A percentile compares a stretch with the other conserved stretches of the same genome.
phyloP scores from a whole-genome alignment of 2,329 filamentous ascomycete species.

The Paracoccidioides brasiliensis region DNA sequence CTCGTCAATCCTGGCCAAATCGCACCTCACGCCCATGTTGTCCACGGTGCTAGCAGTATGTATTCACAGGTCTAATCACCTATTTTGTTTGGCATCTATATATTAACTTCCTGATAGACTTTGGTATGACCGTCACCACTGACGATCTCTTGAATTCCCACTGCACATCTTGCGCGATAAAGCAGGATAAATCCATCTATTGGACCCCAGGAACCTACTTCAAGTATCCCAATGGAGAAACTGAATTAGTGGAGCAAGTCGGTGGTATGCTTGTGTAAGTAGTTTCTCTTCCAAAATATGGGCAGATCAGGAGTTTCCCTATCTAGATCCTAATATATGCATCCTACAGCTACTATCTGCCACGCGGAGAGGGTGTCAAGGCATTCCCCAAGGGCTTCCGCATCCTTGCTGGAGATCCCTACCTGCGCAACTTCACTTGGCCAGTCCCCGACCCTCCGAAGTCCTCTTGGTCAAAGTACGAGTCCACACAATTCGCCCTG shows the following conservation, averaged over 20 bases:
- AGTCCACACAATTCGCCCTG: slow-evolving; percentile 57
- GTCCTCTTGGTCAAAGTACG: slow-evolving; percentile 53
- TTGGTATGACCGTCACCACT: slow-evolving; percentile 46
- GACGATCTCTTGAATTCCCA: slow-evolving; percentile 45
- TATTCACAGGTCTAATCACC: slow-evolving; percentile 12
- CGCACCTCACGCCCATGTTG: slow-evolving; percentile 56
- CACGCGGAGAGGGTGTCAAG: slow-evolving; percentile 50
- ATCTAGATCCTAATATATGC: slow-evolving; percentile 5
- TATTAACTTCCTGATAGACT: slow-evolving; percentile 38
- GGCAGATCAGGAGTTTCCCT: neutral
- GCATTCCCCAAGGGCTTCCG: slow-evolving; percentile 67
- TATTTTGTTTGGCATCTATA: neutral
- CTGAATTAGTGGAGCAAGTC: slow-evolving; percentile 56
- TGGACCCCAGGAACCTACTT: slow-evolving; percentile 77
- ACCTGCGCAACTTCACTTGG: slow-evolving; percentile 55
- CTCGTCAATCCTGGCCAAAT: slow-evolving; percentile 50
- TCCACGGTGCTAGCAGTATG: slow-evolving; percentile 67
- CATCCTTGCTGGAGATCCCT: slow-evolving; percentile 66
- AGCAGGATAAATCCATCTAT: slow-evolving; percentile 75
- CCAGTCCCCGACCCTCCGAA: slow-evolving; percentile 56
- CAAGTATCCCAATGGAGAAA: slow-evolving; percentile 51
- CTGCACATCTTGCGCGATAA: slow-evolving; percentile 72
- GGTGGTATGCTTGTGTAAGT: slow-evolving; percentile 76
- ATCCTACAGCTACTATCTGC: slow-evolving; percentile 63
- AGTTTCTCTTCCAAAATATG: slow-evolving; percentile 21